phyloP scores from a whole-genome alignment of 306 rosid species.

The Malus sylvestris region DNA sequence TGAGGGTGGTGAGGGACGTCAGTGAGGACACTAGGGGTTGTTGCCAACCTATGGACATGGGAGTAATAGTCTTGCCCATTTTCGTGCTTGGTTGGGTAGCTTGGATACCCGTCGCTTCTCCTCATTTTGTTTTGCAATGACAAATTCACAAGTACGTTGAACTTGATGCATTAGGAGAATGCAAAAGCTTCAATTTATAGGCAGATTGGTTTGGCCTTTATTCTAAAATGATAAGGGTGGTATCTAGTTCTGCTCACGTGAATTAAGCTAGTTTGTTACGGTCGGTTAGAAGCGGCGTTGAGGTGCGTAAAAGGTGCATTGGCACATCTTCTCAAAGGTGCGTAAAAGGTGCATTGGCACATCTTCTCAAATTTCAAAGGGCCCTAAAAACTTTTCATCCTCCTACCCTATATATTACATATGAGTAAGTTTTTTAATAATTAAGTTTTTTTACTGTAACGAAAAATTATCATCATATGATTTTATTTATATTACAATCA shows the following conservation, averaged over 20 bases:
- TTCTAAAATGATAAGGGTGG: slow-evolving; percentile 23
- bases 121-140: background rate
- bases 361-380: too few relatives aligned
- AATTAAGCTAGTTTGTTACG: too few relatives aligned
- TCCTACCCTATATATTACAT: too few relatives aligned
- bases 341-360: too few relatives aligned
- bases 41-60: slow-evolving; percentile 19
- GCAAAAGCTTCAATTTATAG: slow-evolving; percentile 14
- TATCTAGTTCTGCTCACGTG: background rate
- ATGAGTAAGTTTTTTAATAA: too few relatives aligned
- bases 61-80: slow-evolving; percentile 17
- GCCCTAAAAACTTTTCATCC: too few relatives aligned
- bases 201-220: background rate
- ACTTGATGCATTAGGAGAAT: background rate
- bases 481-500: too few relatives aligned
- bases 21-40: slow-evolving; percentile 23
- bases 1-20: slow-evolving; percentile 37
- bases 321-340: too few relatives aligned
- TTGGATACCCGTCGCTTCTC: slow-evolving; percentile 9
- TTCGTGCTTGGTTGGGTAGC: slow-evolving; percentile 1
- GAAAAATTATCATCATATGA: too few relatives aligned
- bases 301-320: too few relatives aligned
- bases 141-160: background rate
- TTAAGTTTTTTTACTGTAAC: too few relatives aligned
- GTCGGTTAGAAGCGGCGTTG: too few relatives aligned